phyloP scores from a whole-genome alignment of 2,329 filamentous ascomycete genomes.

The Pestalotiopsis fici region DNA sequence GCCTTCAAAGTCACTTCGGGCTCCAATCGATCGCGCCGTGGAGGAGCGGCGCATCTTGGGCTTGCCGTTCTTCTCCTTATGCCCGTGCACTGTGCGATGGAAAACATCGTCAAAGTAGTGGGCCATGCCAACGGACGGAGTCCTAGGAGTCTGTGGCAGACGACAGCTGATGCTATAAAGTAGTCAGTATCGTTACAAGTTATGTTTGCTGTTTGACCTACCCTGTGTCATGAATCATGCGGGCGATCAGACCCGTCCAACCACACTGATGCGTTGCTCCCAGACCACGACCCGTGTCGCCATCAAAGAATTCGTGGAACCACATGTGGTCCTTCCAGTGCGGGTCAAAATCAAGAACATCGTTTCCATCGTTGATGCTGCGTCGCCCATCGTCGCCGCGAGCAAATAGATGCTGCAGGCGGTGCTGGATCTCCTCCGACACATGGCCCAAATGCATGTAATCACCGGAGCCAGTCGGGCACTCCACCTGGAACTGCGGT shows the following conservation, averaged over 20 bases:
- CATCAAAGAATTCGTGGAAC: slow-evolving; percentile 98
- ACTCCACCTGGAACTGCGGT: slow-evolving; percentile 84
- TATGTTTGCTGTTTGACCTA: slow-evolving; percentile 48
- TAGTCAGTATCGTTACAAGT: slow-evolving; percentile 39
- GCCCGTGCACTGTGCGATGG: slow-evolving; percentile 45
- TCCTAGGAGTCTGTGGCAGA: slow-evolving; percentile 89
- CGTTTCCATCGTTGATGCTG: slow-evolving; percentile 83
- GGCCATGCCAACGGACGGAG: slow-evolving; percentile 77
- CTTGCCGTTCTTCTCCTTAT: slow-evolving; percentile 41
- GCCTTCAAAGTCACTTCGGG: slow-evolving; percentile 74
- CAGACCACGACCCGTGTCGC: slow-evolving; percentile 83
- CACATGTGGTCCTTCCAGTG: slow-evolving; percentile 93
- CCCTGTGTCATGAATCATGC: slow-evolving; percentile 98
- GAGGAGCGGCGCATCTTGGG: slow-evolving; percentile 74
- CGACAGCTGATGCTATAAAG: slow-evolving; percentile 75
- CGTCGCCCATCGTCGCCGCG: slow-evolving; percentile 82
- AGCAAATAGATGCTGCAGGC: slow-evolving; percentile 88
- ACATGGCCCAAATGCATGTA: slow-evolving; percentile 96
- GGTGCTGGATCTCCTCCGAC: slow-evolving; percentile 92
- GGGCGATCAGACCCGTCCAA: slow-evolving; percentile 93
- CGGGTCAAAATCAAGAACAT: slow-evolving; percentile 86
- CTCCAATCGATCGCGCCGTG: slow-evolving; percentile 80
- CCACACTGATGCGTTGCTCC: slow-evolving; percentile 94
- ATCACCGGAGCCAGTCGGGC: slow-evolving; percentile 89
- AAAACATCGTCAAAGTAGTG: slow-evolving; percentile 97